Conservation (phyloP, 2,329 filamentous ascomycete genomes). For the Dactylellina haptotyla region DNA sequence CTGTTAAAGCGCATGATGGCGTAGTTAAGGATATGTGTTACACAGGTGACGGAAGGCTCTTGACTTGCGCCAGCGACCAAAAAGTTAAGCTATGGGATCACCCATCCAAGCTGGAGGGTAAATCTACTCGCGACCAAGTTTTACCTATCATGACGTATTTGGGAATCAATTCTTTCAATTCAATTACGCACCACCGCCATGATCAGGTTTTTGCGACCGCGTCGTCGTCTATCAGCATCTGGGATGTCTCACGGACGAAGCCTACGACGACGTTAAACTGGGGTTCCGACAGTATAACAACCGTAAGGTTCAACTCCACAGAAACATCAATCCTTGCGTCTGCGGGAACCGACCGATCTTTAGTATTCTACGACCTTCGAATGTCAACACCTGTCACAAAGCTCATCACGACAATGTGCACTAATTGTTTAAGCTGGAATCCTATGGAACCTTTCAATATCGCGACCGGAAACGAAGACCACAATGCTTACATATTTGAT, state of each 20-base stretch:
- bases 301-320: conserved; percentile 88
- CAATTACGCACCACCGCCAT: conserved; percentile 82
- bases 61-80: conserved; percentile 86
- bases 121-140: conserved; percentile 25
- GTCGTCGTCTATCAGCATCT: conserved; percentile 82
- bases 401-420: conserved; percentile 81
- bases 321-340: conserved; percentile 92
- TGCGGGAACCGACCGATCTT: conserved; percentile 81
- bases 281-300: conserved; percentile 79
- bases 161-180: conserved; percentile 82
- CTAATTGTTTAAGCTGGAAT: conserved; percentile 89
- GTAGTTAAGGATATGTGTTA: conserved; percentile 91
- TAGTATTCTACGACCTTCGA: conserved; percentile 91
- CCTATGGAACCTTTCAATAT: conserved; percentile 98
- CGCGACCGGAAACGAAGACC: conserved; percentile 91
- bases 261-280: conserved; percentile 73
- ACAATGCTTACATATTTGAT: conserved; percentile 92
- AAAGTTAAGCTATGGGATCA: conserved; percentile 90
- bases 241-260: conserved; percentile 86
- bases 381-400: conserved; percentile 85
- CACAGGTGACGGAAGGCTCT: conserved; percentile 79
- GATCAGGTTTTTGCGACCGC: conserved; percentile 80
- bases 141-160: conserved; percentile 86
- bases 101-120: conserved; percentile 31
- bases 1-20: conserved; percentile 86